These are phyloP conservation scores for Taphrina wiesneri DNA, from an alignment of 1,139 yeast species.

Conservation along the genomic window DNA sequence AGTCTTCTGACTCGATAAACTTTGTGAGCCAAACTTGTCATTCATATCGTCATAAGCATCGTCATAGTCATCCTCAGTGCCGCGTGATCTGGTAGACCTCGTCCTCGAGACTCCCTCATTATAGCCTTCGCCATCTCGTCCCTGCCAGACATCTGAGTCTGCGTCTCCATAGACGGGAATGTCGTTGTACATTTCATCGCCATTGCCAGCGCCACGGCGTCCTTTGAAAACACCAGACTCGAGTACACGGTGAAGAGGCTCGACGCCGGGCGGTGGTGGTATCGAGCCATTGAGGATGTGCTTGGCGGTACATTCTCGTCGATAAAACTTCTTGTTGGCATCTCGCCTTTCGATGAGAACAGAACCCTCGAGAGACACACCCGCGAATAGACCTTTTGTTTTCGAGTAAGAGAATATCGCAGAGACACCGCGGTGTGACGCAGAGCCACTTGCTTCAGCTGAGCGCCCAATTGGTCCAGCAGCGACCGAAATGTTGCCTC, in stretches of 20 bases:
- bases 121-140: constrained; percentile 36
- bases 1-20: constrained; percentile 33
- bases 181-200: constrained; percentile 68
- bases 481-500: constrained; percentile 95
- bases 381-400: constrained; percentile 95
- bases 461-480: constrained; percentile 98
- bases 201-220: constrained; percentile 57
- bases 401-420: constrained; percentile 93
- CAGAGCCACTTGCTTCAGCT: constrained; percentile 97
- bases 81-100: constrained; percentile 44
- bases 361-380: constrained; percentile 94
- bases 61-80: constrained; percentile 51
- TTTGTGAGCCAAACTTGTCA: constrained; percentile 34
- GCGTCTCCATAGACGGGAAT: constrained; percentile 56
- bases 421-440: constrained; percentile 81
- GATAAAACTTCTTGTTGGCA: constrained; percentile 93
- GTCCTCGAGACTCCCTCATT: constrained; percentile 39
- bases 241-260: constrained; percentile 78
- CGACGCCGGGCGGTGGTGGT: constrained; percentile 92
- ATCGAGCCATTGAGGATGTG: constrained; percentile 79
- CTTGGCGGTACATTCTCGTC: constrained; percentile 81
- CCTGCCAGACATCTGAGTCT: constrained; percentile 43
- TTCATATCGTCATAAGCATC: constrained; percentile 46
- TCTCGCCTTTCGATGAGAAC: constrained; percentile 94
- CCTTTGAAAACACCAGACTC: constrained; percentile 77